These are phyloP conservation scores for Penicillium antarcticum DNA, from an alignment of 495 filamentous ascomycete genomes.

Conservation along the genomic window DNA sequence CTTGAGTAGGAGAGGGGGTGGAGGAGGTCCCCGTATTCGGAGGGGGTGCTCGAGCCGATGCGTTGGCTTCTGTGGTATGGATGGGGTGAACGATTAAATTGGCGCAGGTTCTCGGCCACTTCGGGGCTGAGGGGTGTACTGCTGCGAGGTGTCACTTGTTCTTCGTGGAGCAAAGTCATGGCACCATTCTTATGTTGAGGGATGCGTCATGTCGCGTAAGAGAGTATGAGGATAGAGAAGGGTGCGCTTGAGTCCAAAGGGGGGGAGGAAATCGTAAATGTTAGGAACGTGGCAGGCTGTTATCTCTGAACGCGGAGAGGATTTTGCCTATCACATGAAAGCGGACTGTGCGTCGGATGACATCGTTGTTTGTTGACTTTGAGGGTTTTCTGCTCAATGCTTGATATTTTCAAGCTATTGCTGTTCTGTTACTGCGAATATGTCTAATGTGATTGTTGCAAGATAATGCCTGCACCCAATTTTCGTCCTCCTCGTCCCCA, in stretches of 20 bases:
- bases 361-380: neutral
- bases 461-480: conserved; percentile 36
- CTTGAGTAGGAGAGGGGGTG: conserved; percentile 21
- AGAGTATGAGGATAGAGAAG: neutral
- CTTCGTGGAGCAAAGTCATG: conserved; percentile 42
- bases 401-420: neutral
- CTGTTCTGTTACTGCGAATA: neutral
- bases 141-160: conserved; percentile 22
- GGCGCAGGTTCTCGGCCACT: conserved; percentile 36
- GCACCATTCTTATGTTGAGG: conserved; percentile 35
- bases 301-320: conserved; percentile 28
- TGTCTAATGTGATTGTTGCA: conserved; percentile 22
- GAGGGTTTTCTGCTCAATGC: neutral
- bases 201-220: conserved; percentile 32
- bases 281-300: conserved; percentile 8
- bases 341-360: conserved; percentile 10
- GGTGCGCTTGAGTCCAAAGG: neutral
- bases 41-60: conserved; percentile 18
- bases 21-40: conserved; percentile 25
- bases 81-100: conserved; percentile 71
- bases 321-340: conserved; percentile 33
- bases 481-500: conserved; percentile 40
- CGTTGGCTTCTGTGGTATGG: conserved; percentile 60
- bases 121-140: conserved; percentile 19
- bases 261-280: neutral